Conservation (phyloP, 2,329 filamentous ascomycete genomes). For the Colletotrichum neosansevieriae region DNA sequence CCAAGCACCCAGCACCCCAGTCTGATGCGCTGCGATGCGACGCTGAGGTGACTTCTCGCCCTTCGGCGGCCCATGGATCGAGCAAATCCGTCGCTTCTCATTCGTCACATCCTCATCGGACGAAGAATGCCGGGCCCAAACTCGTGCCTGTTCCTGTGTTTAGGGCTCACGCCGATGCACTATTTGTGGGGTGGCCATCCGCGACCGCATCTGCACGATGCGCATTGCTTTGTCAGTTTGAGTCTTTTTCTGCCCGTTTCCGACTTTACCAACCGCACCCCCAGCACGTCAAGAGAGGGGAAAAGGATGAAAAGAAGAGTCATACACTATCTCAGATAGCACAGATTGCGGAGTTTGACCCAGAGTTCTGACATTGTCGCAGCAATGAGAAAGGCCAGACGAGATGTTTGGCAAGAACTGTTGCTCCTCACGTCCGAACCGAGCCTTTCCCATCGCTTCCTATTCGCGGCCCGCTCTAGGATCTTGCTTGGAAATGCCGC, state of each 20-base stretch:
- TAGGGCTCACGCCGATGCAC: constrained; percentile 36
- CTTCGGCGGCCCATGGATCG: constrained; percentile 29
- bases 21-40: constrained; percentile 30
- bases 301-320: constrained; percentile 14
- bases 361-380: constrained; percentile 20
- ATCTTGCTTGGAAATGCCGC: constrained; percentile 32
- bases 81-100: constrained; percentile 35
- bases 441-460: constrained; percentile 23
- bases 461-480: constrained; percentile 26
- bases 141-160: constrained; percentile 39
- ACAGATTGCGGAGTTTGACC: constrained; percentile 27
- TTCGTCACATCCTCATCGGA: constrained; percentile 35
- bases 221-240: constrained; percentile 35
- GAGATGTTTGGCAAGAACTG: constrained; percentile 16
- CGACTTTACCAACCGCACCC: constrained; percentile 4
- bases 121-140: constrained; percentile 31
- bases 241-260: constrained; percentile 30
- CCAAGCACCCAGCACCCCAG: constrained; percentile 17
- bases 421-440: constrained; percentile 11
- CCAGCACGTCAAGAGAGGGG: constrained; percentile 19
- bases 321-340: constrained; percentile 13
- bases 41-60: constrained; percentile 28
- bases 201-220: constrained; percentile 17
- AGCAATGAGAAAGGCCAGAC: constrained; percentile 22
- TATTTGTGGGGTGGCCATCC: constrained; percentile 20